These are phyloP conservation scores for Thoreauomyces humboldtii DNA, from an alignment of 192 early-diverging fungal genomes.

Conservation along the genomic window DNA sequence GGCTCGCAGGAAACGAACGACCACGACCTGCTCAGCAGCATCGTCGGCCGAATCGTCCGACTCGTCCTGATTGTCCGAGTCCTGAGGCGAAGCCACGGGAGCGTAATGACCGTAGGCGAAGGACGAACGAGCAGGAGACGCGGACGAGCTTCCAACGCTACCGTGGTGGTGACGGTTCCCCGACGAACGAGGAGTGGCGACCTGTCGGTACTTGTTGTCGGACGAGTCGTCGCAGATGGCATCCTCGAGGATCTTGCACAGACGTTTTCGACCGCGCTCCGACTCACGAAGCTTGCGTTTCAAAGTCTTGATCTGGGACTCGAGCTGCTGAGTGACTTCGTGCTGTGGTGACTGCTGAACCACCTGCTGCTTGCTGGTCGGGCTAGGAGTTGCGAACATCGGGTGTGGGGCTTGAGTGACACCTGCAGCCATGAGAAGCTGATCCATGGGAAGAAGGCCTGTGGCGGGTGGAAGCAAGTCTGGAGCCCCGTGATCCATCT, in stretches of 20 bases:
- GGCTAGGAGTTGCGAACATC: background rate
- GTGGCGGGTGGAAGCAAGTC: background rate
- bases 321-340: background rate
- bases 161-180: background rate
- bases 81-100: background rate
- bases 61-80: background rate
- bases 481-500: background rate
- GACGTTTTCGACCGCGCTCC: slow-evolving; percentile 29
- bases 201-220: slow-evolving; percentile 21
- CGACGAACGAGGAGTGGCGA: background rate
- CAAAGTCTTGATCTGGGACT: slow-evolving; percentile 17
- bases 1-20: slow-evolving; percentile 2
- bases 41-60: slow-evolving; percentile 7
- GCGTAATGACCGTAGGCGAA: background rate
- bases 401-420: background rate
- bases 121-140: background rate
- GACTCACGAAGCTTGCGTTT: slow-evolving; percentile 29
- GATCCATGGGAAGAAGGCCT: background rate
- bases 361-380: background rate
- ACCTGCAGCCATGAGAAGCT: background rate
- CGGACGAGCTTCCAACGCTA: background rate
- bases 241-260: slow-evolving; percentile 26
- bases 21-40: background rate
- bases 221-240: slow-evolving; percentile 9
- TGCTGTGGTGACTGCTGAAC: background rate